Base-by-base conservation (phyloP, 129 eudicot genomes). In the Oenanthe sinensis region DNA sequence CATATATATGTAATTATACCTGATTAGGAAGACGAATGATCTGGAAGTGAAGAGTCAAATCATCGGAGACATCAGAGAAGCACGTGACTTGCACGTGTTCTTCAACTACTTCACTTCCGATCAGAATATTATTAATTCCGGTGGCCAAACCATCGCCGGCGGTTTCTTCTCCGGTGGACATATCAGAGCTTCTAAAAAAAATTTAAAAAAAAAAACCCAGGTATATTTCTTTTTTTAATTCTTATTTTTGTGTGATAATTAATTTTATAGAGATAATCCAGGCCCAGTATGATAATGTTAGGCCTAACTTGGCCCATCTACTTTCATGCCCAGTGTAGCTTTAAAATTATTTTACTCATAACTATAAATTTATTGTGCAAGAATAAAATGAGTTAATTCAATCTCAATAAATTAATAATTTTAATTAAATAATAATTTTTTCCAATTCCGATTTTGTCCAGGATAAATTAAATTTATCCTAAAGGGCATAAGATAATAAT, bases 11-110 rank as follows among this genome's bases (percentile, higher is more conserved):
- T 33, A 33, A 37, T 6, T 8, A 70, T 0, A 87, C 98, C 97
- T 94, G 97, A 70, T 91, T 94, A 24, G 83, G 91, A 83, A 94
- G 87, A n/a, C 91, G 93, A 58, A 94, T 87, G 85, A 94, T 94
- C 87, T 94, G 98, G 79, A 91, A 91, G 83, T 94, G 85, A 67
- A 94, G 89, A 58, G 87, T 77, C 37, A 83, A 81, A 28, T 88
- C 96, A 14, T 94, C 91, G 22, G 86, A 80, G 49, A 79, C 75
- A 2, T 94, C 89, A 12, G 97, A 88, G 81, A 94, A 94, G 82
- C 88, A 85, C 15, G 93, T 89, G 81, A 94, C 65, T 55, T 90
- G 85, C 54, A 84, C 62, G 15, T 75, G 85, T 39, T 75, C 84
- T 33, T 40, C 78, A 33, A 10, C 67, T 45, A 2, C 49, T 52